phyloP scores from a whole-genome alignment of 768 basidiomycete species.

The Mycena capillaripes region DNA sequence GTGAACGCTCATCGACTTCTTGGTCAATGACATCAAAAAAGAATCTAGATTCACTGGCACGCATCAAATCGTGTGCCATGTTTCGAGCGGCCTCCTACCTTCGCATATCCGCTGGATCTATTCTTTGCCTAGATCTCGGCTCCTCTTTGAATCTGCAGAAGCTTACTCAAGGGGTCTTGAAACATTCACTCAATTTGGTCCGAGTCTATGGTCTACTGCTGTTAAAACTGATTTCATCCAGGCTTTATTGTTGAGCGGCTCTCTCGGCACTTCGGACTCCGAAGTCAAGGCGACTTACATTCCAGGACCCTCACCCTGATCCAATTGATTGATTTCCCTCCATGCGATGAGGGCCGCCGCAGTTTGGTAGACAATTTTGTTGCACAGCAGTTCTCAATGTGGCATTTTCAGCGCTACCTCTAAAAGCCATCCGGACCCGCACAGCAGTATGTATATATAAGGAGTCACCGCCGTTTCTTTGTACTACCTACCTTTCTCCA shows the following conservation, averaged over 20 bases:
- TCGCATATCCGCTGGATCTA: not conserved
- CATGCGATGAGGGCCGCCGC: constrained; percentile 28
- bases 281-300: constrained; percentile 25
- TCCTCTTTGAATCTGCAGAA: not conserved
- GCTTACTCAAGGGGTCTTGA: constrained; percentile 5
- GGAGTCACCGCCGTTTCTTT: constrained; percentile 14
- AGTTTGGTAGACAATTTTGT: constrained; percentile 27
- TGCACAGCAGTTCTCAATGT: constrained; percentile 37
- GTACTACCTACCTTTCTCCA: not conserved
- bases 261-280: constrained; percentile 10
- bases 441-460: constrained; percentile 38
- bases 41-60: constrained; percentile 26
- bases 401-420: constrained; percentile 30
- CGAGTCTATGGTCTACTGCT: constrained; percentile 11
- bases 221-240: constrained; percentile 20
- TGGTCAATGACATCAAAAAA: constrained; percentile 27
- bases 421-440: constrained; percentile 15
- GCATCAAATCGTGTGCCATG: constrained; percentile 30
- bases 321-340: constrained; percentile 19
- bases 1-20: constrained; percentile 24
- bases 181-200: constrained; percentile 16
- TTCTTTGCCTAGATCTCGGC: constrained; percentile 7
- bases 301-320: constrained; percentile 10
- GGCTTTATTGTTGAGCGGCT: constrained; percentile 18
- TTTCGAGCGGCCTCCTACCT: constrained; percentile 8